A percentile compares a stretch with the other conserved stretches of the same genome.
Evolutionary conservation across 345 rosid species (phyloP).

Genomic region (Hypericum perforatum): DNA sequence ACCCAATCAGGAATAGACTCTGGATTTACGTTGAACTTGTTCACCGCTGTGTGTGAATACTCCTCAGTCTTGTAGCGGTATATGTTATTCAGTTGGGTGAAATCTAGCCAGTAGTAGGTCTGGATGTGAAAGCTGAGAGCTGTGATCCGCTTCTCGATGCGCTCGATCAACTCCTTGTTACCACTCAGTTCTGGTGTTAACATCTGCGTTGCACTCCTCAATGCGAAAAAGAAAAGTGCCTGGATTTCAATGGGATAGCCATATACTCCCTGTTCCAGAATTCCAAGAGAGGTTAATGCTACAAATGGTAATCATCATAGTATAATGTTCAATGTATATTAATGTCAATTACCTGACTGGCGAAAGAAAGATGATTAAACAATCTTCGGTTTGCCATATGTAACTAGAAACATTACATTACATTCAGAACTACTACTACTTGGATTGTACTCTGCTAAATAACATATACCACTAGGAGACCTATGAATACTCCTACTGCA

Average conservation of each 20-base stretch:
- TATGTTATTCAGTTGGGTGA: constrained; percentile 52
- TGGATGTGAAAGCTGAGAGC: constrained; percentile 62
- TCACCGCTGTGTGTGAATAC: constrained; percentile 52
- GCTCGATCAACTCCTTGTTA: constrained; percentile 50
- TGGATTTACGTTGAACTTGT: constrained; percentile 59
- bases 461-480: constrained; percentile 58
- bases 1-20: constrained; percentile 63
- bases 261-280: constrained; percentile 34
- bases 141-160: constrained; percentile 42
- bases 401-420: constrained; percentile 19
- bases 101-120: constrained; percentile 54
- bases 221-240: constrained; percentile 55
- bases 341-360: too few species aligned
- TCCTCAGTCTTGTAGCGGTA: constrained; percentile 62
- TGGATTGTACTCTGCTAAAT: constrained; percentile 49
- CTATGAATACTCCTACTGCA: constrained; percentile 53
- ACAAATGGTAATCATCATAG: too few species aligned
- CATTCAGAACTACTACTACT: constrained; percentile 57
- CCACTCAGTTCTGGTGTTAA: constrained; percentile 39
- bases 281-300: background rate
- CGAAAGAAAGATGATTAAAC: too few species aligned
- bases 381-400: too few species aligned
- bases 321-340: too few species aligned
- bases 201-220: constrained; percentile 42
- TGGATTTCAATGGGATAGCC: constrained; percentile 62